phyloP scores from a whole-genome alignment of 208 protist species.

The Trypanosoma congolense region DNA sequence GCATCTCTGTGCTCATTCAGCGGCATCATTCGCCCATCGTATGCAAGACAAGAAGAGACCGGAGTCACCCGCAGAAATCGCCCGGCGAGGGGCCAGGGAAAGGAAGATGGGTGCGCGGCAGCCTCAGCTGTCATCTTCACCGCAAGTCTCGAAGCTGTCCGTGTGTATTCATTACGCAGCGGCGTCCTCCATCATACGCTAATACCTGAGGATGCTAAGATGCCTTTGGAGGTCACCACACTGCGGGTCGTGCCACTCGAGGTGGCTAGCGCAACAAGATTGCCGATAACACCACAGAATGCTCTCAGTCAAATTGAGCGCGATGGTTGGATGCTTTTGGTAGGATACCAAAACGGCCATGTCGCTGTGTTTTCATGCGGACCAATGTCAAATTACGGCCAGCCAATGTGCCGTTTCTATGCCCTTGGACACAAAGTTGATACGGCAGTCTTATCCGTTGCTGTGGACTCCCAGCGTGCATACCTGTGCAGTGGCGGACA shows the following conservation, averaged over 20 bases:
- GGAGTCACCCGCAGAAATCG: slow-evolving; percentile 8
- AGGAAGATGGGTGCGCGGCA: slow-evolving; percentile 6
- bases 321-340: slow-evolving; percentile 68
- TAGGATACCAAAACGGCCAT: slow-evolving; percentile 84
- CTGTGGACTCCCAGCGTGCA: slow-evolving; percentile 40
- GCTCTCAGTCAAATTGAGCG: slow-evolving; percentile 16
- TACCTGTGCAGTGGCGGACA: slow-evolving; percentile 86
- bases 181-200: slow-evolving; percentile 66
- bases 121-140: slow-evolving; percentile 56
- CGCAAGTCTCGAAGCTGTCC: slow-evolving; percentile 80
- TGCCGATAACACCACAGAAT: not conserved
- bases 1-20: slow-evolving; percentile 51
- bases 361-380: slow-evolving; percentile 73
- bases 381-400: slow-evolving; percentile 71
- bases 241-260: slow-evolving; percentile 54
- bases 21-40: slow-evolving; percentile 34
- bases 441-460: slow-evolving; percentile 85
- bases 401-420: slow-evolving; percentile 77
- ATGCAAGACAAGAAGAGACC: slow-evolving; percentile 7
- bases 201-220: slow-evolving; percentile 64
- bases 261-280: not conserved
- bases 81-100: not conserved
- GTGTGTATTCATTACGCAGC: slow-evolving; percentile 74
- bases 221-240: slow-evolving; percentile 74
- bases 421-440: slow-evolving; percentile 78